Percentiles rank a stretch among this genome's conserved stretches.
These are phyloP conservation scores for Posidonia oceanica DNA, from an alignment of 116 monocot species.

Conservation along the genomic window DNA sequence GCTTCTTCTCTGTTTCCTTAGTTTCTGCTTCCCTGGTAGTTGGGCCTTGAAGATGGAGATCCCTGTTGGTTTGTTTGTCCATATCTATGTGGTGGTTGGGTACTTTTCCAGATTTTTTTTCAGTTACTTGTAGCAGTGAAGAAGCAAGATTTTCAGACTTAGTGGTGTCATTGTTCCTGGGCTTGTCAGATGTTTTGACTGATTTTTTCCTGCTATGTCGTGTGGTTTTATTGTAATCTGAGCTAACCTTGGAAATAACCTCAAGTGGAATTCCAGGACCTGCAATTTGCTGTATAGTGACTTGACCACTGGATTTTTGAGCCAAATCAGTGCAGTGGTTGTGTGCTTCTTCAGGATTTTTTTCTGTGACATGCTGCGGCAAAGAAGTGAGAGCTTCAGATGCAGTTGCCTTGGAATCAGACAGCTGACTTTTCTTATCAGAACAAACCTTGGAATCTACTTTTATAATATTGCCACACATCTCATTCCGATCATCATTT, in stretches of 20 bases:
- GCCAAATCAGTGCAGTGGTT: not conserved
- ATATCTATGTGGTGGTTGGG: not conserved
- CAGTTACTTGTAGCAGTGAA: not conserved
- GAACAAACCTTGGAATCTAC: not conserved
- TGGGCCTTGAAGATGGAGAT: not conserved
- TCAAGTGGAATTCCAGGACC: not conserved
- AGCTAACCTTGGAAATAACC: not conserved
- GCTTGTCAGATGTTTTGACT: not conserved
- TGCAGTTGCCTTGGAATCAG: not conserved
- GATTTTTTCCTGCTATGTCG: conserved; percentile 5
- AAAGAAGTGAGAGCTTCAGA: too few relatives aligned
- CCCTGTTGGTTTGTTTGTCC: not conserved
- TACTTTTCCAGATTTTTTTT: not conserved
- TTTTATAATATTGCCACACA: not conserved
- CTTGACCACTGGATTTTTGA: not conserved
- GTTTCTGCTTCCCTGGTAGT: not conserved
- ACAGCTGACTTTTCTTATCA: not conserved
- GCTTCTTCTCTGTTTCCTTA: not conserved
- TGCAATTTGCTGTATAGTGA: not conserved
- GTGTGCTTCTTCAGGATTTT: not conserved
- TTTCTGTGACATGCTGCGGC: too few relatives aligned
- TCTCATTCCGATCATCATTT: not conserved
- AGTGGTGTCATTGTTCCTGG: not conserved
- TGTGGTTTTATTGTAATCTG: not conserved
- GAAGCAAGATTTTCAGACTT: not conserved